Conservation (phyloP, 1,284 basidiomycete species). For the Xanthoconium separans region DNA sequence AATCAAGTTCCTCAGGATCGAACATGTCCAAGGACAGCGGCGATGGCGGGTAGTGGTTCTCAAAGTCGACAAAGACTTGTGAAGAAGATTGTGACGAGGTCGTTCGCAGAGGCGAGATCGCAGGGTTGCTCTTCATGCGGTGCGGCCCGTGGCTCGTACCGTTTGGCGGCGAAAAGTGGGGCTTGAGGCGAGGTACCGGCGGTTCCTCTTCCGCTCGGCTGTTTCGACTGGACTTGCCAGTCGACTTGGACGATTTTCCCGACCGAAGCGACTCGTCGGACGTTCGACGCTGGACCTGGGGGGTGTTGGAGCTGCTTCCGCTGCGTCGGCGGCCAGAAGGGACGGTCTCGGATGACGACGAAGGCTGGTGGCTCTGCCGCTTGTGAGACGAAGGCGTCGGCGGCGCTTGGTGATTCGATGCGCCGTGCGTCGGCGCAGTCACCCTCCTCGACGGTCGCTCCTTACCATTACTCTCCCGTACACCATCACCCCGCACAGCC, state of each 20-base stretch:
- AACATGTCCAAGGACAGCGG: slow-evolving; percentile 24
- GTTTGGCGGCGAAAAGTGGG: slow-evolving; percentile 24
- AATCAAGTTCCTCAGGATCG: slow-evolving; percentile 33
- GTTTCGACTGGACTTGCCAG: slow-evolving; percentile 29
- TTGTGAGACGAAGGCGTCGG: slow-evolving; percentile 18
- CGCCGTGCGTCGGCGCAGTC: slow-evolving; percentile 22
- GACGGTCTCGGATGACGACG: slow-evolving; percentile 20
- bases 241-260: slow-evolving; percentile 38
- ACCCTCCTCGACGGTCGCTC: slow-evolving; percentile 15
- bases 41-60: slow-evolving; percentile 22
- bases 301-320: slow-evolving; percentile 23
- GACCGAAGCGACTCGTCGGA: slow-evolving; percentile 46
- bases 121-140: slow-evolving; percentile 47
- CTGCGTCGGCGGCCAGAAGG: slow-evolving; percentile 27
- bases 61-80: slow-evolving; percentile 34
- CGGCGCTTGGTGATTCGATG: slow-evolving; percentile 5
- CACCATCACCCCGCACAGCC: slow-evolving; percentile 10
- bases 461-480: slow-evolving; percentile 13
- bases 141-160: slow-evolving; percentile 24
- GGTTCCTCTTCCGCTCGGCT: slow-evolving; percentile 32
- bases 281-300: slow-evolving; percentile 22
- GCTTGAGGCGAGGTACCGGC: slow-evolving; percentile 31
- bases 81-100: slow-evolving; percentile 35
- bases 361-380: slow-evolving; percentile 23
- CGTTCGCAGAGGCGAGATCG: slow-evolving; percentile 31